Evolutionary conservation across 2,329 filamentous ascomycete genomes (phyloP).

Genomic region (Fusarium sp.): DNA sequence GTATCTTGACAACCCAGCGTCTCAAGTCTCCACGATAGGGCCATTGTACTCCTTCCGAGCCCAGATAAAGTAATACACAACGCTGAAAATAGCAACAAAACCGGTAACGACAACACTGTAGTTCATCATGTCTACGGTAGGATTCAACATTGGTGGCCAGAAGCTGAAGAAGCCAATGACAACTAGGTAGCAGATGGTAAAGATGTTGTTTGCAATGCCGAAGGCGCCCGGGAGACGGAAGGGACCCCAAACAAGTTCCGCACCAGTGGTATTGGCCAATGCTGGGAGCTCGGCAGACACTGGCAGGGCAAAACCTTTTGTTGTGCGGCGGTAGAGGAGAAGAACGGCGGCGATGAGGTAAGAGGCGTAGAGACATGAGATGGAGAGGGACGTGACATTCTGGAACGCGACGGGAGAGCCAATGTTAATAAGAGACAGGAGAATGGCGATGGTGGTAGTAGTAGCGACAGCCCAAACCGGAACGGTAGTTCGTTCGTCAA

Average conservation of each 20-base stretch:
- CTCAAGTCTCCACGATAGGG: constrained; percentile 54
- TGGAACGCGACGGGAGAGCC: constrained; percentile 51
- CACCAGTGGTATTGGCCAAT: constrained; percentile 49
- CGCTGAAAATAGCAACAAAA: constrained; percentile 59
- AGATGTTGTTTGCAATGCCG: constrained; percentile 69
- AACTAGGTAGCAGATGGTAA: constrained; percentile 67
- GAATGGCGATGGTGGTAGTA: constrained; percentile 48
- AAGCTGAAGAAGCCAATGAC: constrained; percentile 72
- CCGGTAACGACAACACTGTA: constrained; percentile 64
- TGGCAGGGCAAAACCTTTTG: constrained; percentile 48
- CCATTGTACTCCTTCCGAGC: constrained; percentile 63
- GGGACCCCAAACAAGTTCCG: constrained; percentile 65
- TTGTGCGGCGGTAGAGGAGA: constrained; percentile 51
- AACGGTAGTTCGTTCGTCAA: constrained; percentile 48
- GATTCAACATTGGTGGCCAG: constrained; percentile 59
- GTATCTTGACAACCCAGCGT: no score
- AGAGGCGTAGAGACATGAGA: constrained; percentile 50
- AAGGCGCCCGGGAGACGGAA: constrained; percentile 67
- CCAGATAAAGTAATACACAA: constrained; percentile 62
- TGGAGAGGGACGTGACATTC: constrained; percentile 51
- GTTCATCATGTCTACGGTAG: constrained; percentile 60
- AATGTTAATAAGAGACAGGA: constrained; percentile 54
- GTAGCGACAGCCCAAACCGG: constrained; percentile 49
- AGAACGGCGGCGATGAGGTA: constrained; percentile 50
- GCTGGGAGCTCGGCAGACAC: constrained; percentile 45